Evolutionary conservation across 2,329 filamentous ascomycete species (phyloP), one percentile per base, ranked within the genome.

Genomic region (Xylaria multiplex): DNA sequence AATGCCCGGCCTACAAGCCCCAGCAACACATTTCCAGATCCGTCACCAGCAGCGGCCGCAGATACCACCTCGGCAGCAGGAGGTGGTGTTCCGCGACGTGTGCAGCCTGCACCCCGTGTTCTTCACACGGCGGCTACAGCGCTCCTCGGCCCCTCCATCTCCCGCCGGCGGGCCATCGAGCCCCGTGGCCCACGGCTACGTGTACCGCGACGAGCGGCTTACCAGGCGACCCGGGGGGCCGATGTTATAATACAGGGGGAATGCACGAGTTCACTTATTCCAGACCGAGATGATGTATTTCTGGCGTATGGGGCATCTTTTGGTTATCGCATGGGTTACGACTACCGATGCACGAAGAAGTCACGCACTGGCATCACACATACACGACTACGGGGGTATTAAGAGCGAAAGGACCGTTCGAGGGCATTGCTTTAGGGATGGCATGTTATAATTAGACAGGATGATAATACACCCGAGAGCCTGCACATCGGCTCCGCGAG

Each of bases 61-160:
- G 27, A 27, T 35, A 43, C 19, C 42, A n/a, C 16, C 46, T 19
- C 50, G 42, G 13, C 59, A 43, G 16, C 32, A 27, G 27, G 19
- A 19, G 19, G 19, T 19, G 19, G 27, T 11, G 9, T 14, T 40
- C 4, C 67, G 68, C 43, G 73, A 91, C 75, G 81, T 86, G 9
- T 87, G 91, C 1, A 83, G 82, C 45, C 81, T 86, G 30, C 91
- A 94, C 70, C 91, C 91, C 0, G 91, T 93, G 1, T 94, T 94
- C 79, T 93, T 93, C 79, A 91, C 90, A 0, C 81, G 86, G 35
- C 83, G 83, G 58, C 79, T 92, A 57, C 85, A 85, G 64, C 86
- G 84, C 71, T 82, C 85, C 2, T 5, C 5, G 27, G 85, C 88
- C 5, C 80, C 83, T 72, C 27, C 60, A 43, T 5, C 50, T 37